Evolutionary conservation across 1,284 basidiomycete species (phyloP).

Genomic region (Cutaneotrichosporon arboriforme): DNA sequence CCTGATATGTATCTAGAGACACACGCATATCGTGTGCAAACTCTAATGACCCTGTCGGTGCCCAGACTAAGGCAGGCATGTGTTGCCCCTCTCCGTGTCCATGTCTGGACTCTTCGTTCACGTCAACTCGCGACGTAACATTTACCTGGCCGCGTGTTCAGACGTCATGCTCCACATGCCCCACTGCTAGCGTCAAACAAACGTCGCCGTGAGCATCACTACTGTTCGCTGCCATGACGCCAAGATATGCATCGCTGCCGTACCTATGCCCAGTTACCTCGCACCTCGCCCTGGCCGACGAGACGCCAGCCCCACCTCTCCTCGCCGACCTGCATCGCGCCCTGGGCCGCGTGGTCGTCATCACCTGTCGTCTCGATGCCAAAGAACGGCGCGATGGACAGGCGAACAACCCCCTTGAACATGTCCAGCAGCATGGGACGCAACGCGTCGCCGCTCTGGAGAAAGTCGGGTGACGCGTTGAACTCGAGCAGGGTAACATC

Average conservation of each 20-base stretch:
- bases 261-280: slow-evolving; percentile 19
- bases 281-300: slow-evolving; percentile 41
- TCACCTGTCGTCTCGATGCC: slow-evolving; percentile 16
- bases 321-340: slow-evolving; percentile 30
- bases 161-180: no score
- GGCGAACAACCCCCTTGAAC: slow-evolving; percentile 64
- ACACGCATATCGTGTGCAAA: no score
- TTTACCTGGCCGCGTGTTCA: no score
- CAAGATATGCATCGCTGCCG: not conserved
- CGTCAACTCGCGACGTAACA: no score
- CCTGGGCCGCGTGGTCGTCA: slow-evolving; percentile 7
- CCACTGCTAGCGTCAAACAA: not conserved
- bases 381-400: slow-evolving; percentile 64
- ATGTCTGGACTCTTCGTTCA: no score
- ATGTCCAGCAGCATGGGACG: slow-evolving; percentile 68
- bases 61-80: no score
- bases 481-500: slow-evolving; percentile 77
- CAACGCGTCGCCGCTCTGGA: slow-evolving; percentile 80
- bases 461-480: slow-evolving; percentile 94
- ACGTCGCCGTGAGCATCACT: not conserved
- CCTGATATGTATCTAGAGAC: no score
- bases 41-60: no score
- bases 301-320: slow-evolving; percentile 41
- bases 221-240: not conserved
- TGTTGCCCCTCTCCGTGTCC: no score